These are phyloP conservation scores for Acer yangbiense DNA, from an alignment of 345 rosid species.

Conservation along the genomic window DNA sequence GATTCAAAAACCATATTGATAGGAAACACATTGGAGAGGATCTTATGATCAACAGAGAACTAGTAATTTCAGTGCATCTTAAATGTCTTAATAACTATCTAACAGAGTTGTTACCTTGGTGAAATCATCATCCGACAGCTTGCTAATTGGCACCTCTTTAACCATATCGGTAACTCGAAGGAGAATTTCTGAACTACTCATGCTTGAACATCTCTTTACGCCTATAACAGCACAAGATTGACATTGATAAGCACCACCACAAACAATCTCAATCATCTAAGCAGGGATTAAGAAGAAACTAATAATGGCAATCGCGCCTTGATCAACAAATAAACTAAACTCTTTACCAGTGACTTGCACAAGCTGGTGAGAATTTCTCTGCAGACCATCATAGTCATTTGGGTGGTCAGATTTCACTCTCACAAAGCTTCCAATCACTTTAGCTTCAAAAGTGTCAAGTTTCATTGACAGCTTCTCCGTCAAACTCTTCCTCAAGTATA, in stretches of 20 bases:
- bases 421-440: conserved; percentile 60
- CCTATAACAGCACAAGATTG: conserved; percentile 24
- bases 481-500: conserved; percentile 51
- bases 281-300: background rate
- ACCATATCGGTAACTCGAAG: conserved; percentile 38
- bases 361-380: conserved; percentile 46
- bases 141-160: conserved; percentile 34
- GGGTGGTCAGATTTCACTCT: conserved; percentile 47
- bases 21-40: too few relatives aligned
- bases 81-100: too few relatives aligned
- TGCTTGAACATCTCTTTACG: conserved; percentile 31
- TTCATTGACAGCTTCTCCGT: conserved; percentile 47
- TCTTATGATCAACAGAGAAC: too few relatives aligned
- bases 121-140: conserved; percentile 50
- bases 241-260: background rate
- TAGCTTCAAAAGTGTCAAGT: conserved; percentile 42
- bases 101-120: conserved; percentile 37
- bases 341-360: conserved; percentile 52
- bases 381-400: conserved; percentile 27
- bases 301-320: too few relatives aligned
- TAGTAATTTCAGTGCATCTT: background rate
- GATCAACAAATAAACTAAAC: background rate
- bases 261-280: background rate
- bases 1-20: too few relatives aligned
- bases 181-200: conserved; percentile 26